phyloP scores from a whole-genome alignment of 2,329 filamentous ascomycete genomes.

The Trichoderma harzianum region DNA sequence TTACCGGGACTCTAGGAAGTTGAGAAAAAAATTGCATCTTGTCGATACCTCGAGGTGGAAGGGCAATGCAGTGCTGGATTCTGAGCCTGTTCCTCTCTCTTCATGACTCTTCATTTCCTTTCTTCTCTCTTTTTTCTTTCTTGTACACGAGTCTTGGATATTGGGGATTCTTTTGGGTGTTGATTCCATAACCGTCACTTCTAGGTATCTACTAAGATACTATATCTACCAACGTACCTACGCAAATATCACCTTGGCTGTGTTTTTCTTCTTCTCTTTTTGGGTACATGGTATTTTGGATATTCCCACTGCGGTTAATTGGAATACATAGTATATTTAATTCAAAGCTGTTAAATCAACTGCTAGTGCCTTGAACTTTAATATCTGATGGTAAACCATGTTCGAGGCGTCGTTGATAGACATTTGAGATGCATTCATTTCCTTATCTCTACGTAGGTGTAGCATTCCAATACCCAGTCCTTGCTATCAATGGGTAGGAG shows the following conservation, averaged over 20 bases:
- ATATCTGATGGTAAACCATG: background rate
- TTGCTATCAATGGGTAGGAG: background rate
- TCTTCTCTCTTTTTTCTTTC: background rate
- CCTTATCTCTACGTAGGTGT: no score
- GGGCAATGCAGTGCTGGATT: conserved; percentile 11
- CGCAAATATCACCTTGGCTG: background rate
- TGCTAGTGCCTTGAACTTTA: background rate
- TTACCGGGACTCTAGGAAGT: background rate
- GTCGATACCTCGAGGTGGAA: background rate
- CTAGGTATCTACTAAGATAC: background rate
- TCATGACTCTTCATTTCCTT: background rate
- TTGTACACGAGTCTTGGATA: conserved; percentile 8
- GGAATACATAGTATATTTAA: conserved; percentile 8
- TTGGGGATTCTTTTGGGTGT: background rate
- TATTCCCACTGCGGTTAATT: background rate
- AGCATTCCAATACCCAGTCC: no score
- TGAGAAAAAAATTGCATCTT: background rate
- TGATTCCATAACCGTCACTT: background rate
- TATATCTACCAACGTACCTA: background rate
- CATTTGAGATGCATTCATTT: background rate
- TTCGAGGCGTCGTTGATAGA: background rate
- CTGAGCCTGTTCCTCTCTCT: conserved; percentile 13
- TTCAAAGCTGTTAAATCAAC: background rate
- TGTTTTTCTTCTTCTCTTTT: background rate
- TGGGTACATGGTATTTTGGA: background rate